Evolutionary conservation across 179 eudicot genomes (phyloP).

Genomic region (Spinacia oleracea): DNA sequence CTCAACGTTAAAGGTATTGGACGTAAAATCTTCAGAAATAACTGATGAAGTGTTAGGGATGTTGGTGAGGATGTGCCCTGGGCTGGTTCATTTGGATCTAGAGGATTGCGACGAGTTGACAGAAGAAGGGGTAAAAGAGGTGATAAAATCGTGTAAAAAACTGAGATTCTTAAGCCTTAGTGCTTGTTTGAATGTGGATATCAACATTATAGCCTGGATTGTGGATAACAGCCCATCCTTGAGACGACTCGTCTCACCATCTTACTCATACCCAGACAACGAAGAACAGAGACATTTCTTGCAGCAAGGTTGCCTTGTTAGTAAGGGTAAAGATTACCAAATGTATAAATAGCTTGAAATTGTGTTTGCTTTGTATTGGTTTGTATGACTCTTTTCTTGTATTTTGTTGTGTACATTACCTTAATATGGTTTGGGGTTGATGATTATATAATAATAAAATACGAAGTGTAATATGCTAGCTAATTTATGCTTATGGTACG

Average conservation of each 20-base stretch:
- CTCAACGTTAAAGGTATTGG: constrained; percentile 20
- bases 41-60: constrained; percentile 21
- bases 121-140: constrained; percentile 34
- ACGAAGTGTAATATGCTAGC: too few species aligned
- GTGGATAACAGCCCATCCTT: constrained; percentile 23
- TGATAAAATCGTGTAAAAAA: constrained; percentile 34
- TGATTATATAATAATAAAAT: too few species aligned
- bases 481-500: too few species aligned
- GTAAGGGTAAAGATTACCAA: not conserved
- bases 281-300: constrained; percentile 17
- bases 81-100: constrained; percentile 26
- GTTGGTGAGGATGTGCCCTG: constrained; percentile 22
- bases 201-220: constrained; percentile 20
- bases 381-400: too few species aligned
- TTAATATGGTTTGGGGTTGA: too few species aligned
- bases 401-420: too few species aligned
- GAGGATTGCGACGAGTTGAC: constrained; percentile 17
- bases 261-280: constrained; percentile 21
- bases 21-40: constrained; percentile 13
- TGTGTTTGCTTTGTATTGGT: too few species aligned
- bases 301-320: constrained; percentile 24
- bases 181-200: constrained; percentile 20
- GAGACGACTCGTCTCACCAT: constrained; percentile 20
- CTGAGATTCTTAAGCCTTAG: constrained; percentile 24
- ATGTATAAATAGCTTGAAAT: too few species aligned